Conservation (phyloP, 495 filamentous ascomycete species). For the Glarea lozoyensis region DNA sequence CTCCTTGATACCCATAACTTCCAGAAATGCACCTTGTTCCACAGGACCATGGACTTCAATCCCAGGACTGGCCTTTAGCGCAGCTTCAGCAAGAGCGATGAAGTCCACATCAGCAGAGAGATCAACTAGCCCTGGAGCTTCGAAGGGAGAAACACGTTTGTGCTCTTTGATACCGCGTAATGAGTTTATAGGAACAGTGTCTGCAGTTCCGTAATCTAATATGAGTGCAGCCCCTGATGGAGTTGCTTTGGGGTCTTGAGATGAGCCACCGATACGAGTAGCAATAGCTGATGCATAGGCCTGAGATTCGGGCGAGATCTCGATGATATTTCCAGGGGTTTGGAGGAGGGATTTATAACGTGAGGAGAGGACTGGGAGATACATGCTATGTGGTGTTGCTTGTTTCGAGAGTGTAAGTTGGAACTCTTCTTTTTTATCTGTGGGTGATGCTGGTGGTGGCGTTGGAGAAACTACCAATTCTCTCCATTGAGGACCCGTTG, state of each 20-base stretch:
- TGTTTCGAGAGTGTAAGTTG: conserved; percentile 65
- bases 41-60: conserved; percentile 93
- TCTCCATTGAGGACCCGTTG: conserved; percentile 65
- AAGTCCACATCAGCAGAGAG: conserved; percentile 92
- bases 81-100: conserved; percentile 69
- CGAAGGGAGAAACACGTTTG: conserved; percentile 63
- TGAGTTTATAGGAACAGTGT: conserved; percentile 74
- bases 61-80: conserved; percentile 58
- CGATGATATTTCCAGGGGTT: conserved; percentile 57
- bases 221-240: conserved; percentile 83
- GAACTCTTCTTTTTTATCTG: conserved; percentile 61
- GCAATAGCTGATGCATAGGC: conserved; percentile 76
- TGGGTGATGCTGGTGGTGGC: conserved; percentile 35
- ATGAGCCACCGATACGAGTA: conserved; percentile 64
- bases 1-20: conserved; percentile 70
- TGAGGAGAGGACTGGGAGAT: conserved; percentile 75
- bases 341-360: conserved; percentile 65
- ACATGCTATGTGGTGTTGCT: conserved; percentile 69
- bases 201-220: conserved; percentile 81
- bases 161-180: conserved; percentile 80
- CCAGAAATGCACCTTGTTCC: conserved; percentile 72
- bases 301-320: conserved; percentile 79
- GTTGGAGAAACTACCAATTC: conserved; percentile 77
- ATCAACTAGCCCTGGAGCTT: conserved; percentile 70
- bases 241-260: conserved; percentile 41